Evolutionary conservation across 192 early-diverging fungal species (phyloP).

Genomic region (Mortierella alpina): DNA sequence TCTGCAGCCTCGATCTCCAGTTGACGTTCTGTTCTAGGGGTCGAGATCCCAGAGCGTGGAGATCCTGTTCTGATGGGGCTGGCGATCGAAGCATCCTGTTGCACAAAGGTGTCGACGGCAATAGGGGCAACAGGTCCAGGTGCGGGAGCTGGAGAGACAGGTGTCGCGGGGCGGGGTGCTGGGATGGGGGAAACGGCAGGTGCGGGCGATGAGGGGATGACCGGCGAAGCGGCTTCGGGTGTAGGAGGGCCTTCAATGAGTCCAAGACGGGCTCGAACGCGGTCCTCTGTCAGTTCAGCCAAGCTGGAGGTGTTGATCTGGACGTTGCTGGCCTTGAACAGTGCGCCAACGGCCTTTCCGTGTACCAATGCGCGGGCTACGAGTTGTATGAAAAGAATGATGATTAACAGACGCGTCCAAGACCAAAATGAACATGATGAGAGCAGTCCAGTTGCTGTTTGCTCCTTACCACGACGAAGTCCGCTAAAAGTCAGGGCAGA

Average conservation of each 20-base stretch:
- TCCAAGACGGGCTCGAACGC: slow-evolving; percentile 38
- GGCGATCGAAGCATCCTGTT: slow-evolving; percentile 26
- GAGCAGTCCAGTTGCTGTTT: neutral
- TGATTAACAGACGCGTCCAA: neutral
- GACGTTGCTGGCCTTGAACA: slow-evolving; percentile 63
- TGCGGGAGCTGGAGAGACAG: slow-evolving; percentile 26
- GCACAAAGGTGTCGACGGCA: slow-evolving; percentile 18
- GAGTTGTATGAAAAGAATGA: neutral
- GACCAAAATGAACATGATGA: neutral
- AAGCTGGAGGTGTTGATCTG: slow-evolving; percentile 48
- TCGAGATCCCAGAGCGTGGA: slow-evolving; percentile 39
- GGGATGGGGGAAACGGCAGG: slow-evolving; percentile 20
- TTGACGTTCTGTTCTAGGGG: slow-evolving; percentile 45
- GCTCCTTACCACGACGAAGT: slow-evolving; percentile 60
- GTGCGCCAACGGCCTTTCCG: slow-evolving; percentile 67
- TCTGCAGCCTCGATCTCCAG: slow-evolving; percentile 47
- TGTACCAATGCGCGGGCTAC: slow-evolving; percentile 72
- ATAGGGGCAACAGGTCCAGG: slow-evolving; percentile 8
- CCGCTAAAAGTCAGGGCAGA: slow-evolving; percentile 47
- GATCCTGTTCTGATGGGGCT: slow-evolving; percentile 41
- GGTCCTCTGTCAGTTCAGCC: slow-evolving; percentile 29
- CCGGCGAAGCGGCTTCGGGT: slow-evolving; percentile 27
- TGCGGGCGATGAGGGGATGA: slow-evolving; percentile 25
- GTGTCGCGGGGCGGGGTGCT: slow-evolving; percentile 36
- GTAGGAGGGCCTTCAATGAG: slow-evolving; percentile 34